phyloP scores from a whole-genome alignment of 2,329 filamentous ascomycete genomes.

The Fusarium bulbicola region DNA sequence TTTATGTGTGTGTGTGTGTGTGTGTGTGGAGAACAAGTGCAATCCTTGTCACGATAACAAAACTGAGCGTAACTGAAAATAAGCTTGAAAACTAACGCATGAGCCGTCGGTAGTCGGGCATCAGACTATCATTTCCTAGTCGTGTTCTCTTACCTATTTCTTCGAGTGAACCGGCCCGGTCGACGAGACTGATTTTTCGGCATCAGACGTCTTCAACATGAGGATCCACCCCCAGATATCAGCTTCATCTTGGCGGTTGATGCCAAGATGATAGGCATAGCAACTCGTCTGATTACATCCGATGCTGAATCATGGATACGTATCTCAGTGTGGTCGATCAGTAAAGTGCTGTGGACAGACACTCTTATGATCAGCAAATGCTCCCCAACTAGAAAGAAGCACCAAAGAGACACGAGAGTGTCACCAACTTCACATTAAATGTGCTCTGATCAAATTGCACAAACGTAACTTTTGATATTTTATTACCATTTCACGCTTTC shows the following conservation, averaged over 20 bases:
- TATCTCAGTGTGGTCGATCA: not conserved
- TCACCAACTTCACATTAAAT: not conserved
- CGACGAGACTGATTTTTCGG: not conserved
- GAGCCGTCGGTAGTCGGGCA: slow-evolving; percentile 3
- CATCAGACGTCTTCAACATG: not conserved
- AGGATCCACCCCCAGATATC: slow-evolving; percentile 24
- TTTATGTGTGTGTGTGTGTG: slow-evolving; percentile 2
- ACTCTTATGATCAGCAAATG: no score
- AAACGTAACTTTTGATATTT: not conserved
- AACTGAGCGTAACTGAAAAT: slow-evolving; percentile 8
- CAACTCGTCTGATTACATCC: not conserved
- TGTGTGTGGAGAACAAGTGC: slow-evolving; percentile 20
- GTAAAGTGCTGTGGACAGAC: not conserved
- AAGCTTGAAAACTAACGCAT: slow-evolving; percentile 21
- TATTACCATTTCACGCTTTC: not conserved
- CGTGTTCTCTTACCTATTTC: slow-evolving; percentile 16
- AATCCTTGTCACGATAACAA: slow-evolving; percentile 23
- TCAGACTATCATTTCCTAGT: slow-evolving; percentile 1
- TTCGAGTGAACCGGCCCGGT: slow-evolving; percentile 35
- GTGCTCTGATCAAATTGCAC: not conserved
- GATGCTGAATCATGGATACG: slow-evolving; percentile 1
- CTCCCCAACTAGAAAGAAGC: not conserved
- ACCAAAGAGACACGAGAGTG: not conserved
- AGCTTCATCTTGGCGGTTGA: slow-evolving; percentile 19
- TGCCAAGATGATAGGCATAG: slow-evolving; percentile 21